A percentile compares a stretch with the other conserved stretches of the same genome.
Evolutionary conservation across 148 eudicot genomes (phyloP).

Genomic region (Agrostemma githago): DNA sequence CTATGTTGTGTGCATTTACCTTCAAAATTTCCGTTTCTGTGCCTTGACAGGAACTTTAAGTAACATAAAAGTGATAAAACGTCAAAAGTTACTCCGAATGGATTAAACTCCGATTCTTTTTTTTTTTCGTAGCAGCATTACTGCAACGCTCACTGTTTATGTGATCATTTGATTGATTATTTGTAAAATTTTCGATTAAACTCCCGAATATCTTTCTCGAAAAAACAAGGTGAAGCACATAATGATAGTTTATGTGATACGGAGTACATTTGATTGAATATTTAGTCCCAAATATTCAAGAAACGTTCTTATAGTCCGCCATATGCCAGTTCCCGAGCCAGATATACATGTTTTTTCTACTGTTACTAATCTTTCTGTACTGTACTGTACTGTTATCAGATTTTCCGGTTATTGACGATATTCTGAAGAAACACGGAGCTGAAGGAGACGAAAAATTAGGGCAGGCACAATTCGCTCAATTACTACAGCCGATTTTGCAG

Average conservation of each 20-base stretch:
- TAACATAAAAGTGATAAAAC: background rate
- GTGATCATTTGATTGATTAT: too few relatives aligned
- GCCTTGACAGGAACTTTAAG: background rate
- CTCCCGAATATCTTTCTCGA: too few relatives aligned
- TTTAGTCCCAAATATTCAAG: too few relatives aligned
- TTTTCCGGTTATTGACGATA: slow-evolving; percentile 43
- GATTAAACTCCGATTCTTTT: background rate
- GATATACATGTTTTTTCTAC: background rate
- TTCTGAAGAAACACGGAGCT: slow-evolving; percentile 56
- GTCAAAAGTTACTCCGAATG: background rate
- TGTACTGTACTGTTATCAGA: slow-evolving; percentile 31
- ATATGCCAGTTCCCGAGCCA: background rate
- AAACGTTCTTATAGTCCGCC: background rate
- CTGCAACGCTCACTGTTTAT: too few relatives aligned
- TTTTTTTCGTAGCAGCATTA: too few relatives aligned
- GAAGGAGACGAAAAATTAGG: slow-evolving; percentile 57
- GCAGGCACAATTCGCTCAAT: slow-evolving; percentile 59
- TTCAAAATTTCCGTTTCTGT: background rate
- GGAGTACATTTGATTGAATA: too few relatives aligned
- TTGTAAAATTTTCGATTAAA: too few relatives aligned
- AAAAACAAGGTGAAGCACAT: too few relatives aligned
- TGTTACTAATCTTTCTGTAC: background rate
- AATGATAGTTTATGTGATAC: too few relatives aligned
- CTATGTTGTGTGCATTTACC: background rate
- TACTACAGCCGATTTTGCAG: slow-evolving; percentile 51